Base-by-base conservation (phyloP, 75 land plant genomes). In the Cupressus sempervirens region DNA sequence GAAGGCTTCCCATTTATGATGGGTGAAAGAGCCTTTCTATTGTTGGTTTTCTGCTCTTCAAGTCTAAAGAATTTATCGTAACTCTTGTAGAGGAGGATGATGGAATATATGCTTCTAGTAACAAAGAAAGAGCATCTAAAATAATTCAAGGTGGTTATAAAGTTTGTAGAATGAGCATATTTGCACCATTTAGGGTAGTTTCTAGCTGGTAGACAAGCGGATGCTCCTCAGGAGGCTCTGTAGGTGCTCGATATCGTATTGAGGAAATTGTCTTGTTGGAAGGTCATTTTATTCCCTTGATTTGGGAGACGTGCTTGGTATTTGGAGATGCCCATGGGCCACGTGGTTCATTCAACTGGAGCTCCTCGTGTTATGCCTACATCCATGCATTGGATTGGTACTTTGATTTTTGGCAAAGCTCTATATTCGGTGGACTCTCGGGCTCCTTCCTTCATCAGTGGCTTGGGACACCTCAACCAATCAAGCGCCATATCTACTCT, bases 161-260 rank as follows among this genome's bases (percentile, higher is more conserved):
- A 92, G 91, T 94, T 94, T 89, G 99, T 90, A 34, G 96, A 98
- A 1, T 86, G 93, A 68, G 98, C 96, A 45, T 93, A 95, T 82
- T 83, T 97, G 85, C 93, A 95, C 80, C 98, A 94, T 82, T 91
- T 97, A 76, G 91, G 98, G n/a, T 90, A 95, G 85, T 97, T 97
- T 87, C 89, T 97, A 9, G 93, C 90, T 36, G 99, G 99, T 13
- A 93, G 92, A 80, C 93, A 92, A 48, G 91, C 94, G 3, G 94
- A 94, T 88, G 92, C 95, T 74, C 98, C 99, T 35, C 96, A 92
- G 50, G 98, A 97, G 82, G 96, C 98, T 75, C 90, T 97, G 34
- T 94, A 97, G 81, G 92, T 97, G 80, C 93, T 95, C 29, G 99
- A 97, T 88, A 94, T 94, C 77, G 99, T 95, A 15, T 74, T 97